phyloP scores from a whole-genome alignment of 805 yeast species.

The Helenozyma rhizophorensis region DNA sequence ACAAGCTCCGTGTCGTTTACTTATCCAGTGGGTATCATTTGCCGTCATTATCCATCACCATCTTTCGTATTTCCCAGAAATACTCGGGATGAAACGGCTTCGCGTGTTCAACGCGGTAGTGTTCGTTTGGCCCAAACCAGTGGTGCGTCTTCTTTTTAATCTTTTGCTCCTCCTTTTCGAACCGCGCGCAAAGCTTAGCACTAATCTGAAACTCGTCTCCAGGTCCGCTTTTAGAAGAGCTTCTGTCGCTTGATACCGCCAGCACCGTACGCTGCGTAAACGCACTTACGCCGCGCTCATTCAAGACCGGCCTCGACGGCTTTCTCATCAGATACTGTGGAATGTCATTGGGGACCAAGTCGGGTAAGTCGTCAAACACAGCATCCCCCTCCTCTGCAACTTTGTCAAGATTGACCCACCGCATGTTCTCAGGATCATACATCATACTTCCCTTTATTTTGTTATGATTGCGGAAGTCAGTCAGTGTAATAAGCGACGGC shows the following conservation, averaged over 20 bases:
- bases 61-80: constrained; percentile 41
- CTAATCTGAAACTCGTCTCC: constrained; percentile 25
- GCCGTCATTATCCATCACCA: constrained; percentile 33
- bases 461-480: constrained; percentile 23
- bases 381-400: constrained; percentile 29
- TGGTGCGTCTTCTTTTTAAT: constrained; percentile 29
- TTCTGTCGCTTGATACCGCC: constrained; percentile 18
- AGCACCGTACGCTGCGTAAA: constrained; percentile 37
- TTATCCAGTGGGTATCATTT: background rate
- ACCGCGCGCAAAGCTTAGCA: constrained; percentile 25
- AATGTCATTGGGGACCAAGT: constrained; percentile 24
- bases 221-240: constrained; percentile 6
- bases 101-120: constrained; percentile 15
- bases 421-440: constrained; percentile 51
- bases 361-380: constrained; percentile 51
- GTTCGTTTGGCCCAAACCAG: constrained; percentile 34
- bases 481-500: constrained; percentile 35
- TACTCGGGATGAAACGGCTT: constrained; percentile 21
- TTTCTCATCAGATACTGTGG: constrained; percentile 9
- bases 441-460: constrained; percentile 42
- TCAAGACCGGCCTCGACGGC: background rate
- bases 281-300: constrained; percentile 29
- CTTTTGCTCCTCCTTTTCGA: constrained; percentile 33
- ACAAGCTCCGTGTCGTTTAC: too few relatives aligned
- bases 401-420: constrained; percentile 52